Conservation (phyloP, 2,329 filamentous ascomycete genomes). For the Exophiala calicioides region DNA sequence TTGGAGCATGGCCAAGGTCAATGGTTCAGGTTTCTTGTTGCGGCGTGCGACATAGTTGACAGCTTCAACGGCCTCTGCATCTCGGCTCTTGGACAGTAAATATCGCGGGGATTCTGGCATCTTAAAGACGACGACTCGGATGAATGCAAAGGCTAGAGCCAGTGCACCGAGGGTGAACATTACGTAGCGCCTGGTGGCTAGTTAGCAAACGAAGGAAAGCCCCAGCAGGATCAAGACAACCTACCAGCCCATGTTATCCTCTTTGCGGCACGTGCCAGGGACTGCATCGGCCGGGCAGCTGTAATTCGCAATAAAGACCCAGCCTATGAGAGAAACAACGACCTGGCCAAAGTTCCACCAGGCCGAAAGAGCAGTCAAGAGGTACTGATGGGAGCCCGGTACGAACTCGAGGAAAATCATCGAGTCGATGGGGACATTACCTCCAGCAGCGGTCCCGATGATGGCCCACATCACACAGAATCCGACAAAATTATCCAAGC, state of each 20-base stretch:
- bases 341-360: conserved; percentile 24
- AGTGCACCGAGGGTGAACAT: conserved; percentile 67
- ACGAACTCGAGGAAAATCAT: conserved; percentile 60
- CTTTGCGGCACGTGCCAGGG: conserved; percentile 43
- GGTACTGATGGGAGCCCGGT: conserved; percentile 61
- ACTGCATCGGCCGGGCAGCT: conserved; percentile 18
- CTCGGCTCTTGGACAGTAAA: conserved; percentile 72
- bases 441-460: conserved; percentile 12
- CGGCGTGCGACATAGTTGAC: conserved; percentile 75
- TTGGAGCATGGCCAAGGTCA: conserved; percentile 43
- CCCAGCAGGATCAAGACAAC: too few species aligned
- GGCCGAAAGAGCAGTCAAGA: conserved; percentile 60
- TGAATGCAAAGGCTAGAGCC: conserved; percentile 75
- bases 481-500: conserved; percentile 57
- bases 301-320: conserved; percentile 21
- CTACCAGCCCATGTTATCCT: conserved; percentile 72
- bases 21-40: conserved; percentile 56
- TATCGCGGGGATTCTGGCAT: conserved; percentile 86
- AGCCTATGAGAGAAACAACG: conserved; percentile 19
- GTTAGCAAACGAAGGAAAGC: too few species aligned
- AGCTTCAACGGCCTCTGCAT: conserved; percentile 76
- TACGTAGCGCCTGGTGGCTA: conserved; percentile 77
- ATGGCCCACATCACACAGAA: conserved; percentile 5
- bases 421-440: conserved; percentile 33
- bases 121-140: conserved; percentile 79